phyloP scores from a whole-genome alignment of 2,329 filamentous ascomycete genomes.

The Fusarium udum region DNA sequence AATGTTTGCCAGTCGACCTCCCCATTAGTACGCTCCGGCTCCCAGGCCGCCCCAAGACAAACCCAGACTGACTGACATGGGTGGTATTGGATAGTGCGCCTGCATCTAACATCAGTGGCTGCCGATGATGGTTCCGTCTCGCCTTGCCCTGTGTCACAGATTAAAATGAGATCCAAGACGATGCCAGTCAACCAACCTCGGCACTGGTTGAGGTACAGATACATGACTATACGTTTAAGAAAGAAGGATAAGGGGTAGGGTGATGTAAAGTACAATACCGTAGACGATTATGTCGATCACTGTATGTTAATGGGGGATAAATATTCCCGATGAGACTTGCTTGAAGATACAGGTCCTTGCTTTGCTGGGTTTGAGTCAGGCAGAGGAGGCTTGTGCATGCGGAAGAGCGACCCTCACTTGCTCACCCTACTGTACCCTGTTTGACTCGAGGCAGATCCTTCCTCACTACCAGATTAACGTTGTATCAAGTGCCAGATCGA shows the following conservation, averaged over 20 bases:
- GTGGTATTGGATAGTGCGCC: neutral
- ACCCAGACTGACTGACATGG: neutral
- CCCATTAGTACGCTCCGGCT: neutral
- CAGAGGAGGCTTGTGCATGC: constrained; percentile 4
- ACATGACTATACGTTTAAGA: neutral
- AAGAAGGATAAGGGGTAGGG: neutral
- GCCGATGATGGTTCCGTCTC: constrained; percentile 7
- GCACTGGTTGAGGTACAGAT: neutral
- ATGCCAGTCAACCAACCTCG: neutral
- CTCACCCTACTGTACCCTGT: neutral
- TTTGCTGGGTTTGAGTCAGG: constrained; percentile 11
- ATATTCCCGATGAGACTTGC: neutral
- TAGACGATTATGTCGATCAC: neutral
- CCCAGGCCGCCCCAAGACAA: neutral
- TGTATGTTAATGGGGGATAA: neutral
- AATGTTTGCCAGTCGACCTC: neutral
- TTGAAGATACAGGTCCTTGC: neutral
- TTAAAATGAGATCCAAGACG: neutral
- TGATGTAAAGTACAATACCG: neutral
- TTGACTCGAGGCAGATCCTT: constrained; percentile 7
- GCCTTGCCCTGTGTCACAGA: neutral
- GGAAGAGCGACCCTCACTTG: neutral
- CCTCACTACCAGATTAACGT: neutral
- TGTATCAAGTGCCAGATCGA: neutral
- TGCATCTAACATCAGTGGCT: constrained; percentile 12